Conservation (phyloP, 371 early-diverging fungal genomes). For the Syncephalastrum racemosum region DNA sequence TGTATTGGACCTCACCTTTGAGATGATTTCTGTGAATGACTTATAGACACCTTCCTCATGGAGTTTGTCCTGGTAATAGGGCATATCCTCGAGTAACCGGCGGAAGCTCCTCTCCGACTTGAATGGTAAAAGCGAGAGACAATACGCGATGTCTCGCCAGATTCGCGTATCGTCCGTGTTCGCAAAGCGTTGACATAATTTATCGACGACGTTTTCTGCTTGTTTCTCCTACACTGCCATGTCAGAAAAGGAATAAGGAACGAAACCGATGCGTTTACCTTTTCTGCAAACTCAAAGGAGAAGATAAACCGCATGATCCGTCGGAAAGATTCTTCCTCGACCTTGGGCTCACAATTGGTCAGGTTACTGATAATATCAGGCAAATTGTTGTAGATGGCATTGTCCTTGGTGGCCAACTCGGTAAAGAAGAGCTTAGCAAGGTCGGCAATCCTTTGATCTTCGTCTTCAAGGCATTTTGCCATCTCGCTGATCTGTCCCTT, state of each 20-base stretch:
- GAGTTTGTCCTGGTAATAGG: conserved; percentile 86
- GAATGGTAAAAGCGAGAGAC: conserved; percentile 85
- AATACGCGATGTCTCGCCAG: conserved; percentile 92
- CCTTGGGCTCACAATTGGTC: conserved; percentile 53
- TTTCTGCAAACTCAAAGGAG: conserved; percentile 86
- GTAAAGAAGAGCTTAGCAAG: conserved; percentile 94
- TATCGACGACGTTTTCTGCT: conserved; percentile 91
- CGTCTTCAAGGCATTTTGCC: conserved; percentile 93
- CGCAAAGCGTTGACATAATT: conserved; percentile 90
- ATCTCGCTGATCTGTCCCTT: conserved; percentile 97
- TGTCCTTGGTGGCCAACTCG: conserved; percentile 94
- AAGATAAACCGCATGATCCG: conserved; percentile 90
- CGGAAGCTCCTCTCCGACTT: conserved; percentile 82
- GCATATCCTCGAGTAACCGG: conserved; percentile 78
- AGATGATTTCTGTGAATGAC: conserved; percentile 78
- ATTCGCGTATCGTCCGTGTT: conserved; percentile 72
- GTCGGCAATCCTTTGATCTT: conserved; percentile 84
- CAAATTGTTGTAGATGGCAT: conserved; percentile 96
- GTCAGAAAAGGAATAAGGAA: conserved; percentile 3
- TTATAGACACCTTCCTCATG: conserved; percentile 81
- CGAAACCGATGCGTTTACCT: conserved; percentile 37
- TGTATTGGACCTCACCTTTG: conserved; percentile 58
- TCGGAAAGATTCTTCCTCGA: conserved; percentile 77
- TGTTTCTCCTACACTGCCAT: conserved; percentile 75
- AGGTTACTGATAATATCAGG: conserved; percentile 95